Conservation (phyloP, 1,284 basidiomycete genomes). For the Boletus mariae region DNA sequence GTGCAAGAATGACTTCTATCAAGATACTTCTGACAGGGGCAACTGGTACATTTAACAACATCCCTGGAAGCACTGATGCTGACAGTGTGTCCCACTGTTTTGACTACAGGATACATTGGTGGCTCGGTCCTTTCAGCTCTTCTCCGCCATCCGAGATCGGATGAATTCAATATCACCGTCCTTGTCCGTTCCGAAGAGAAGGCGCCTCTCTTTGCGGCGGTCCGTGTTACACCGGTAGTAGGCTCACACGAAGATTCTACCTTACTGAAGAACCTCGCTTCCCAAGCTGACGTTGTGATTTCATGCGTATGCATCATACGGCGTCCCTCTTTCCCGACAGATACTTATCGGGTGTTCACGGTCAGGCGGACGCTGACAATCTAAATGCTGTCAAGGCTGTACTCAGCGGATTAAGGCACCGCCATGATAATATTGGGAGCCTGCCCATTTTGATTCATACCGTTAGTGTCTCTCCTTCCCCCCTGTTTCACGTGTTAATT, state of each 20-base stretch:
- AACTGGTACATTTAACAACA: conserved; percentile 12
- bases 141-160: conserved; percentile 39
- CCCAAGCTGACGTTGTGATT: conserved; percentile 46
- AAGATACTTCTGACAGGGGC: conserved; percentile 15
- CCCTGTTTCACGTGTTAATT: not conserved
- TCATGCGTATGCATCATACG: conserved; percentile 36
- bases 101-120: conserved; percentile 48
- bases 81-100: not conserved
- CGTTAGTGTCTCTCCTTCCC: conserved; percentile 13
- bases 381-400: conserved; percentile 19
- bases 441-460: conserved; percentile 31
- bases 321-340: not conserved
- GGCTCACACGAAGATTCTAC: conserved; percentile 38
- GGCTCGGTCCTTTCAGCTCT: conserved; percentile 47
- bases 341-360: not conserved
- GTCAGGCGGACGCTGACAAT: conserved; percentile 22
- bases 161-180: conserved; percentile 39
- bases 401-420: conserved; percentile 20
- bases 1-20: conserved; percentile 6
- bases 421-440: conserved; percentile 17
- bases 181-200: conserved; percentile 43
- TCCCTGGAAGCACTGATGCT: not conserved
- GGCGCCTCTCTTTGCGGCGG: conserved; percentile 27
- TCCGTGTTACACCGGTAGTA: conserved; percentile 38
- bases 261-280: conserved; percentile 36